Percentiles rank a stretch among this genome's conserved stretches.
phyloP scores from a whole-genome alignment of 441 rosid species.

The Cnidoscolus chayamansa region DNA sequence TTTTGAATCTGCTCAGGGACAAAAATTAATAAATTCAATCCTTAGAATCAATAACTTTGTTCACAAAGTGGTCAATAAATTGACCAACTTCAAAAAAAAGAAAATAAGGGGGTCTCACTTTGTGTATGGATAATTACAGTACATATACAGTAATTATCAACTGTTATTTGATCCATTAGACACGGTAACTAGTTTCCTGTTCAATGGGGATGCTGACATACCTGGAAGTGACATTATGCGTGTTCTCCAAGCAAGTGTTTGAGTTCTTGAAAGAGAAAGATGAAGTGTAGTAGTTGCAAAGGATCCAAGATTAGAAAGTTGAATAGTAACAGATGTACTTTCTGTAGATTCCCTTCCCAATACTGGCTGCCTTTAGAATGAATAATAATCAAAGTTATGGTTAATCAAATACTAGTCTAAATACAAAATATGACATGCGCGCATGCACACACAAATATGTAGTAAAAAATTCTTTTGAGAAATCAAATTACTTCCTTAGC shows the following conservation, averaged over 20 bases:
- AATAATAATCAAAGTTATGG: slow-evolving; percentile 31
- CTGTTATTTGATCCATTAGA: background rate
- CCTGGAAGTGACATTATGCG: slow-evolving; percentile 76
- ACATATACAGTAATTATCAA: background rate
- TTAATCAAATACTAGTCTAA: slow-evolving; percentile 18
- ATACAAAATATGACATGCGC: slow-evolving; percentile 1
- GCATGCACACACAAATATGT: background rate
- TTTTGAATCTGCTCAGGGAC: slow-evolving; percentile 63
- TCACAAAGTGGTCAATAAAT: background rate
- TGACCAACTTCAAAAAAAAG: background rate
- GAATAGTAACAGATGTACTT: slow-evolving; percentile 54
- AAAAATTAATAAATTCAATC: background rate
- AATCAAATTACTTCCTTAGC: background rate
- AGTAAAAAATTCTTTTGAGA: background rate
- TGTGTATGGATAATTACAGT: background rate
- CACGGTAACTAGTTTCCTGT: background rate
- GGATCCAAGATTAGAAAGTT: slow-evolving; percentile 62
- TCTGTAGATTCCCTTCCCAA: slow-evolving; percentile 45
- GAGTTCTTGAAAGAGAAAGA: slow-evolving; percentile 57
- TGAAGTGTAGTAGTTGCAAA: slow-evolving; percentile 58
- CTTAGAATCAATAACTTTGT: background rate
- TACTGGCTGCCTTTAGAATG: slow-evolving; percentile 47
- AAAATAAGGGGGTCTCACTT: background rate
- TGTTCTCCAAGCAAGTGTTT: slow-evolving; percentile 80
- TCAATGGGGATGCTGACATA: slow-evolving; percentile 28